These are phyloP conservation scores for Simmondsia chinensis DNA, from an alignment of 148 eudicot species.

Conservation along the genomic window DNA sequence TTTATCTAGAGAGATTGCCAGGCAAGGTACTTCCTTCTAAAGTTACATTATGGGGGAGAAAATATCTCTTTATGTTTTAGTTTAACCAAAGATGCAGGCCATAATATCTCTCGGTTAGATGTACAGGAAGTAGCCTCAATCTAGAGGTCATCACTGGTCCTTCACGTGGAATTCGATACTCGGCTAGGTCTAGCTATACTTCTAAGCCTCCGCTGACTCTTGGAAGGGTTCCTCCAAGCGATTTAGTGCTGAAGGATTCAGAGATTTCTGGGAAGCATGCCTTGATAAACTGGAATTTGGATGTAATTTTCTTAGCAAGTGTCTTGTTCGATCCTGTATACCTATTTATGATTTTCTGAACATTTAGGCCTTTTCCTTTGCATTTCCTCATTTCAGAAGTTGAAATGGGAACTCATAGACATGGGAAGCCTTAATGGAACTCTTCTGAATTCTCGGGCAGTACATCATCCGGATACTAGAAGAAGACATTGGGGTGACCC, in stretches of 20 bases:
- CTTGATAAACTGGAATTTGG: conserved; percentile 75
- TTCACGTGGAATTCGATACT: conserved; percentile 51
- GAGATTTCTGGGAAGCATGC: conserved; percentile 98
- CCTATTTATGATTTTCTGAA: conserved; percentile 6
- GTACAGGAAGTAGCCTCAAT: conserved; percentile 83
- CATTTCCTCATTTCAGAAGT: conserved; percentile 36
- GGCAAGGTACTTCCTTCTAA: conserved; percentile 27
- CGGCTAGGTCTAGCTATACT: conserved; percentile 47
- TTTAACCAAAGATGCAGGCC: conserved; percentile 29
- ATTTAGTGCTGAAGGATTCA: conserved; percentile 62
- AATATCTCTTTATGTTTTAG: conserved; percentile 5
- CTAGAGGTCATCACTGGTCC: conserved; percentile 90
- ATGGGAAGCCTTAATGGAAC: conserved; percentile 99
- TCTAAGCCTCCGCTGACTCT: conserved; percentile 79
- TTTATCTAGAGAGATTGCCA: conserved; percentile 21
- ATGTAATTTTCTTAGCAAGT: conserved; percentile 52
- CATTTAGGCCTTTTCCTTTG: conserved; percentile 1
- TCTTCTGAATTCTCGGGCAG: conserved; percentile 53
- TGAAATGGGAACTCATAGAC: conserved; percentile 94
- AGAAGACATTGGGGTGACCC: conserved; percentile 92
- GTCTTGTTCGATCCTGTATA: too few species aligned
- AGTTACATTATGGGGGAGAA: neutral
- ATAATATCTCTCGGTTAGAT: conserved; percentile 61
- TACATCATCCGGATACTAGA: conserved; percentile 61
- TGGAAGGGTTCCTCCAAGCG: conserved; percentile 90